Conservation (phyloP, 768 basidiomycete species). For the Boletus pseudo-olivaceus region DNA sequence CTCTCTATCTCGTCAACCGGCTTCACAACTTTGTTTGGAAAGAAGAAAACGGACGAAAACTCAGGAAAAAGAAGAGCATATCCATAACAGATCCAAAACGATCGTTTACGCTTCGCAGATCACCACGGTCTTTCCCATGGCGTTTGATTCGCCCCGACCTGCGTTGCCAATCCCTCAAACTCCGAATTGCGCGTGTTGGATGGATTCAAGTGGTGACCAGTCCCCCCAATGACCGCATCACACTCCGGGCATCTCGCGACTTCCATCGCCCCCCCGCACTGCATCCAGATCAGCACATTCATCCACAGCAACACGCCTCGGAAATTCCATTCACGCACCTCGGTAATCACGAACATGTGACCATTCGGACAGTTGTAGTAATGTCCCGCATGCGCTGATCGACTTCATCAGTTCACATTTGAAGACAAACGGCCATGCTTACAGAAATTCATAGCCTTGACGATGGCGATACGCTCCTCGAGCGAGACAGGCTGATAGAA, state of each 20-base stretch:
- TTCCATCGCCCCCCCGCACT: slow-evolving; percentile 61
- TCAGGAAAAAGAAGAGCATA: not conserved
- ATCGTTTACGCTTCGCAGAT: not conserved
- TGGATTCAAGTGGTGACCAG: slow-evolving; percentile 35
- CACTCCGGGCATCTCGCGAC: slow-evolving; percentile 54
- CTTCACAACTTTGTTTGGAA: too few relatives aligned
- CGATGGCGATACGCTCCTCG: slow-evolving; percentile 49
- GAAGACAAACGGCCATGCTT: not conserved
- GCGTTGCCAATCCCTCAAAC: slow-evolving; percentile 42
- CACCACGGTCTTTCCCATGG: slow-evolving; percentile 30
- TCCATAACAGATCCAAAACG: not conserved
- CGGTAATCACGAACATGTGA: slow-evolving; percentile 56
- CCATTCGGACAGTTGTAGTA: slow-evolving; percentile 56
- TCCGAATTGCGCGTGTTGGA: slow-evolving; percentile 46
- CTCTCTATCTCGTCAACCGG: too few relatives aligned
- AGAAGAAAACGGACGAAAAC: not conserved
- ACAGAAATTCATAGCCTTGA: slow-evolving; percentile 52
- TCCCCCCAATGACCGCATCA: slow-evolving; percentile 50
- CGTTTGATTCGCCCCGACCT: slow-evolving; percentile 25
- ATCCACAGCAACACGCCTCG: not conserved
- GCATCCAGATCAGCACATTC: not conserved
- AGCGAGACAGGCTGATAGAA: slow-evolving; percentile 53
- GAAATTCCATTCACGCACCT: slow-evolving; percentile 34
- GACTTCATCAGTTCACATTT: not conserved
- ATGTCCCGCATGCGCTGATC: slow-evolving; percentile 40